A percentile compares a stretch with the other conserved stretches of the same genome.
These are phyloP conservation scores for Aspergillus taichungensis DNA, from an alignment of 495 filamentous ascomycete genomes.

Conservation along the genomic window DNA sequence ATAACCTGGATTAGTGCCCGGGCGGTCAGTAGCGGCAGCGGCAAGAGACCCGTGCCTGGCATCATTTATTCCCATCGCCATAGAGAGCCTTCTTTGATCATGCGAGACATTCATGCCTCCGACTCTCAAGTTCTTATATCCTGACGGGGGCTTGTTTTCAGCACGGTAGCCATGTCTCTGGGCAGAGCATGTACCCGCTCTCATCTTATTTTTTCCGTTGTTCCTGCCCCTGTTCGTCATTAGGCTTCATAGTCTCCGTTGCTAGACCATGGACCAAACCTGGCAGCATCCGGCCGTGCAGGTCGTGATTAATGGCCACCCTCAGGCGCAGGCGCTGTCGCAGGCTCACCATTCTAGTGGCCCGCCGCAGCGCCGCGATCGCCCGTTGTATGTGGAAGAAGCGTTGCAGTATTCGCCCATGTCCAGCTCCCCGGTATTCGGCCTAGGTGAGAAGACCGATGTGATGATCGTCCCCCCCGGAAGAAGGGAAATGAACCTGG, in stretches of 20 bases:
- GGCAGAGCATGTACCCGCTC: constrained; percentile 38
- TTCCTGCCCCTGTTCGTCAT: constrained; percentile 12
- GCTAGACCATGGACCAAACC: constrained; percentile 32
- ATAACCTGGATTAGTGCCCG: constrained; percentile 11
- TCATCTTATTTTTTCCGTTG: constrained; percentile 34
- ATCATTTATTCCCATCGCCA: constrained; percentile 18
- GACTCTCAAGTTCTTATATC: constrained; percentile 1
- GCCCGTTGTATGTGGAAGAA: constrained; percentile 62
- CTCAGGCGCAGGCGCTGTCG: constrained; percentile 15
- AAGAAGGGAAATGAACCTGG: constrained; percentile 8
- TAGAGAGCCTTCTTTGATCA: neutral
- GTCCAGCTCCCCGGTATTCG: constrained; percentile 81
- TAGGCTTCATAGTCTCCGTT: neutral
- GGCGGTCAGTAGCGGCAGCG: constrained; percentile 31
- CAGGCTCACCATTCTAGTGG: constrained; percentile 18
- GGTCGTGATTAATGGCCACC: constrained; percentile 37
- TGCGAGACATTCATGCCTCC: neutral
- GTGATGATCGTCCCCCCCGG: constrained; percentile 6
- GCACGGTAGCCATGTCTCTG: constrained; percentile 38
- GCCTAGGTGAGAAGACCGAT: constrained; percentile 50
- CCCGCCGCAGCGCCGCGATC: constrained; percentile 20
- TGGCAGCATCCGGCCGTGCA: constrained; percentile 31
- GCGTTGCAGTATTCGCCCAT: constrained; percentile 88
- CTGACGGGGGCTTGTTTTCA: constrained; percentile 8
- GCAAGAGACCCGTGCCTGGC: constrained; percentile 22